Percentiles rank a stretch among this genome's conserved stretches.
These are phyloP conservation scores for Pichia manshurica DNA, from an alignment of 805 yeast species.

Conservation along the genomic window DNA sequence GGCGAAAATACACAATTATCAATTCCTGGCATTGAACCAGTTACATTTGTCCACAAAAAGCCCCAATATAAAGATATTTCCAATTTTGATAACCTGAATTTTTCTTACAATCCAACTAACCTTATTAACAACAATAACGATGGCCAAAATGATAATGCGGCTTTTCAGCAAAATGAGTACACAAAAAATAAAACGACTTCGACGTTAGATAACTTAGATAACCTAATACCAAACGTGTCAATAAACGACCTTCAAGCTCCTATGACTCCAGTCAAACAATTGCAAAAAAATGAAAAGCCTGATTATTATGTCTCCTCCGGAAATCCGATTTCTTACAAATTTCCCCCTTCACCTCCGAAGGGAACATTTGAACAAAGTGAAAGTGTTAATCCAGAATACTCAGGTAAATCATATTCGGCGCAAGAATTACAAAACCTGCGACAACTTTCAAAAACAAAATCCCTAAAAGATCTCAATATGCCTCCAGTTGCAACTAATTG, in stretches of 20 bases:
- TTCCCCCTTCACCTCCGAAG: slow-evolving; percentile 39
- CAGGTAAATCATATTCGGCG: background rate
- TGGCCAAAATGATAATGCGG: background rate
- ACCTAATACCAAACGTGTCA: background rate
- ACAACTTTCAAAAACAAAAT: background rate
- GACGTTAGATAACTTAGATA: too few relatives aligned
- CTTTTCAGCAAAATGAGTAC: background rate
- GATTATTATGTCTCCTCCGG: slow-evolving; percentile 45
- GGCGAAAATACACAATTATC: slow-evolving; percentile 56
- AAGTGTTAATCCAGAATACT: background rate
- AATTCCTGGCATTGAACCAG: slow-evolving; percentile 41
- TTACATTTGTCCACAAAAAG: slow-evolving; percentile 23
- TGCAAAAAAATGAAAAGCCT: slow-evolving; percentile 9
- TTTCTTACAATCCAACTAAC: slow-evolving; percentile 9
- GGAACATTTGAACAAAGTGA: slow-evolving; percentile 13
- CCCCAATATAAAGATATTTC: slow-evolving; percentile 33
- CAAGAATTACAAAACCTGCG: slow-evolving; percentile 1
- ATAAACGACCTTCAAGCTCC: too few relatives aligned
- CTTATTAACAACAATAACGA: too few relatives aligned
- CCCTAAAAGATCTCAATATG: too few relatives aligned
- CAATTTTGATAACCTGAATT: slow-evolving; percentile 30
- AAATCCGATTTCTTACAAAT: slow-evolving; percentile 47
- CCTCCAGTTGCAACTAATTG: background rate
- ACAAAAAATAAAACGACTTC: background rate
- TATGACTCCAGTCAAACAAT: background rate